A percentile compares a stretch with the other conserved stretches of the same genome.
These are phyloP conservation scores for Venturia pyrina DNA, from an alignment of 2,329 filamentous ascomycete species.

Conservation along the genomic window DNA sequence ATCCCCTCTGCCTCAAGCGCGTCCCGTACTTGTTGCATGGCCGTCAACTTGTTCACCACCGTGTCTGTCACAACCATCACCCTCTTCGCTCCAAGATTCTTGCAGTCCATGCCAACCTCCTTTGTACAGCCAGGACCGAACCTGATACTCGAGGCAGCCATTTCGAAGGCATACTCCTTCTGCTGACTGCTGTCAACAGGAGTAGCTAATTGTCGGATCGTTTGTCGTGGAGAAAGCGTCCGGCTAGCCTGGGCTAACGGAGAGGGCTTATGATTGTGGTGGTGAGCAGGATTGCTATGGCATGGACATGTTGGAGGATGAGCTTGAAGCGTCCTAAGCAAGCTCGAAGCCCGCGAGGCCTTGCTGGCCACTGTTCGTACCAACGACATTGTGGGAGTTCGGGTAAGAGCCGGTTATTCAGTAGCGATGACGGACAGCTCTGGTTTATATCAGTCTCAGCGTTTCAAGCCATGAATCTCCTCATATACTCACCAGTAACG, in stretches of 20 bases:
- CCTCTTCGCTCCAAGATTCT: constrained; percentile 76
- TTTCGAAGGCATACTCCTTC: constrained; percentile 97
- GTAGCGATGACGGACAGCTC: background rate
- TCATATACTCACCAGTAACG: background rate
- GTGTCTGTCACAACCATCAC: constrained; percentile 88
- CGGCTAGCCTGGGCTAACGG: constrained; percentile 23
- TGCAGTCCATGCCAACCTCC: constrained; percentile 96
- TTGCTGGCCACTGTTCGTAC: constrained; percentile 33
- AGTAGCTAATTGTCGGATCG: constrained; percentile 49
- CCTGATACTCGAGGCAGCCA: constrained; percentile 90
- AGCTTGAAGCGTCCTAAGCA: constrained; percentile 81
- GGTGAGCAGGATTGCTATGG: constrained; percentile 77
- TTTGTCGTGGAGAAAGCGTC: constrained; percentile 27
- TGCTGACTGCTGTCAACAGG: constrained; percentile 60
- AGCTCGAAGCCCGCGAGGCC: constrained; percentile 53
- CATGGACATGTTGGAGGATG: constrained; percentile 86
- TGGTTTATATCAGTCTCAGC: background rate
- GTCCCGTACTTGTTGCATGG: constrained; percentile 82
- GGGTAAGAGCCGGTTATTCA: background rate
- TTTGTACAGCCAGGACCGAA: constrained; percentile 90
- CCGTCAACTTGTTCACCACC: constrained; percentile 71
- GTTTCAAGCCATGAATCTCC: background rate
- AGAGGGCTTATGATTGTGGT: constrained; percentile 42
- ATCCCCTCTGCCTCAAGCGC: constrained; percentile 70
- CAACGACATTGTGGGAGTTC: background rate